phyloP scores from a whole-genome alignment of 371 early-diverging fungal genomes.

The Gilbertella persicaria region DNA sequence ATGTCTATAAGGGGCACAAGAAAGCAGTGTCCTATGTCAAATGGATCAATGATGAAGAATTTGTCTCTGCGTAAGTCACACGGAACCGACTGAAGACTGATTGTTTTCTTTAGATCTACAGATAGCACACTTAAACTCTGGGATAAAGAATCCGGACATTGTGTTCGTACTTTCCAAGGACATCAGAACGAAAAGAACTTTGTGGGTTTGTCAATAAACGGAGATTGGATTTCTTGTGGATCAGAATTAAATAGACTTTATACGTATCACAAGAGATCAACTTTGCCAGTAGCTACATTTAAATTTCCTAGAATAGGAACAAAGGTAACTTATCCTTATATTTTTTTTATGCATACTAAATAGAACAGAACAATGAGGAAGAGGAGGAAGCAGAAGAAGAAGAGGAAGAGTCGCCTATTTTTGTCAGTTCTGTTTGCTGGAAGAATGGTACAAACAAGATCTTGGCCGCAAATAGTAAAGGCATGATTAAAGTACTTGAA shows the following conservation, averaged over 20 bases:
- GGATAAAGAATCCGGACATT: conserved; percentile 58
- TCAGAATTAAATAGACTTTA: conserved; percentile 88
- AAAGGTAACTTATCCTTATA: conserved; percentile 47
- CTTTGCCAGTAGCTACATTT: conserved; percentile 71
- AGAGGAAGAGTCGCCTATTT: conserved; percentile 60
- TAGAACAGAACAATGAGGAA: conserved; percentile 47
- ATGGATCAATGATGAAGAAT: conserved; percentile 69
- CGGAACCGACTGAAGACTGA: neutral
- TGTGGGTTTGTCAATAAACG: conserved; percentile 82
- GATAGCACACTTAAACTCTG: conserved; percentile 89
- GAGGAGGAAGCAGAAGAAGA: conserved; percentile 50
- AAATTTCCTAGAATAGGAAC: conserved; percentile 72
- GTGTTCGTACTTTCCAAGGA: conserved; percentile 73
- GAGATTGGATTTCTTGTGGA: conserved; percentile 90
- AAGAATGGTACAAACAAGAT: conserved; percentile 73
- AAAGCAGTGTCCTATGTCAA: conserved; percentile 94
- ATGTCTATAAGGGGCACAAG: conserved; percentile 78
- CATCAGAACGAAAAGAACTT: conserved; percentile 95
- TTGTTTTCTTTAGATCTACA: conserved; percentile 61
- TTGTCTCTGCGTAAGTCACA: conserved; percentile 71
- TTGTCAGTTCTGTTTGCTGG: conserved; percentile 93
- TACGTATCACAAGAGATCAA: conserved; percentile 74
- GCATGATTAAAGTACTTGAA: conserved; percentile 76
- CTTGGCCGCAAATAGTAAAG: conserved; percentile 89
- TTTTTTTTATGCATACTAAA: neutral